phyloP scores from a whole-genome alignment of 108 stramenopile species.

The Nitzschia putrida region DNA sequence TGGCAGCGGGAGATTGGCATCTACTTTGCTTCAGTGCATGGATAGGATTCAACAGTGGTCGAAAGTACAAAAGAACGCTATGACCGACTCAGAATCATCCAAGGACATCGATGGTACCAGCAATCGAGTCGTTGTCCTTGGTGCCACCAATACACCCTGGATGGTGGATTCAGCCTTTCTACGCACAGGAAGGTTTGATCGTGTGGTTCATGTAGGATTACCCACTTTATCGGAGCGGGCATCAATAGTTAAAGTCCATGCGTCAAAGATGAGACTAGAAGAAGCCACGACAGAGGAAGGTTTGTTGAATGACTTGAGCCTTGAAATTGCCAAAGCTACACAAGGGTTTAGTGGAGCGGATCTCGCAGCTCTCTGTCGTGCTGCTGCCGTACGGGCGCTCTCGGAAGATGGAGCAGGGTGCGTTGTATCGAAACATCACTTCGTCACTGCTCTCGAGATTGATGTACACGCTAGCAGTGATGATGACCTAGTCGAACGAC shows the following conservation, averaged over 20 bases:
- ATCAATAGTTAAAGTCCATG: constrained; percentile 67
- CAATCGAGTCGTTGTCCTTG: constrained; percentile 66
- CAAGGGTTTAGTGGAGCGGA: constrained; percentile 86
- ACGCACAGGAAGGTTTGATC: constrained; percentile 78
- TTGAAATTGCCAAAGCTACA: constrained; percentile 48
- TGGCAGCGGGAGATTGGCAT: constrained; percentile 62
- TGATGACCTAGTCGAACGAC: constrained; percentile 42
- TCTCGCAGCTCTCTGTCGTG: constrained; percentile 77
- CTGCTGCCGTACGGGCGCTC: constrained; percentile 70
- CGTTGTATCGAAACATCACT: constrained; percentile 41
- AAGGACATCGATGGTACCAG: not conserved
- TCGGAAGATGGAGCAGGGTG: constrained; percentile 28
- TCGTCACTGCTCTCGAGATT: constrained; percentile 40
- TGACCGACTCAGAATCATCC: not conserved
- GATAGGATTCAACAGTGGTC: constrained; percentile 78
- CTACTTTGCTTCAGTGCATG: constrained; percentile 75
- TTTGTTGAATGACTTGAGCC: constrained; percentile 34
- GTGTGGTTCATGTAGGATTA: constrained; percentile 73
- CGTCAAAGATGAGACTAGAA: constrained; percentile 51
- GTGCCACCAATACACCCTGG: constrained; percentile 83
- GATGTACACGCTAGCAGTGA: constrained; percentile 58
- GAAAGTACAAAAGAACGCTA: constrained; percentile 23
- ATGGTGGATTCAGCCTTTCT: constrained; percentile 81
- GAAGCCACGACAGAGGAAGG: constrained; percentile 3
- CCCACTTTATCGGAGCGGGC: constrained; percentile 57